Percentiles rank a stretch among this genome's conserved stretches.
Evolutionary conservation across 2,329 filamentous ascomycete species (phyloP).

Genomic region (Apiospora aurea): DNA sequence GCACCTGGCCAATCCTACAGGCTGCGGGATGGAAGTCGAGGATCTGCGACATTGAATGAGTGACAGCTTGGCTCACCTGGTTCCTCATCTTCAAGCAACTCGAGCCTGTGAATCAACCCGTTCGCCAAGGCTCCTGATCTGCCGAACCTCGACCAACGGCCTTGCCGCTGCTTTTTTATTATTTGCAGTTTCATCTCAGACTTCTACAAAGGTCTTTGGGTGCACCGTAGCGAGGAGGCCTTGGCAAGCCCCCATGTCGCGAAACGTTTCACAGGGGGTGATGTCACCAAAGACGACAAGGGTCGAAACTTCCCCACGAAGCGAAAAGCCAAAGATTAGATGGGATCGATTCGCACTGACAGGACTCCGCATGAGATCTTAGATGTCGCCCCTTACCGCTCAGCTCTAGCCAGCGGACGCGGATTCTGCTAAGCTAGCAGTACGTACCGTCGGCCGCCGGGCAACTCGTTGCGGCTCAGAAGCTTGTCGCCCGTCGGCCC

Average conservation of each 20-base stretch:
- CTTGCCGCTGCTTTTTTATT: neutral
- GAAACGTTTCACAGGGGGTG: constrained; percentile 18
- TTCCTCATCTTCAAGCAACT: constrained; percentile 4
- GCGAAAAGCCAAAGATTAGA: constrained; percentile 16
- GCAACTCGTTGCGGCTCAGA: constrained; percentile 17
- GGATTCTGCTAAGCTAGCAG: neutral
- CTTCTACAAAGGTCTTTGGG: neutral
- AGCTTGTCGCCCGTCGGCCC: constrained; percentile 5
- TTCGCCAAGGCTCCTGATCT: constrained; percentile 2
- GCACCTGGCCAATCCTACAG: neutral
- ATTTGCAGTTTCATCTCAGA: constrained; percentile 11
- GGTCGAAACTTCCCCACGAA: constrained; percentile 18
- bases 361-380: constrained; percentile 1
- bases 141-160: neutral
- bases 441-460: neutral
- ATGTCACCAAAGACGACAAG: constrained; percentile 14
- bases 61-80: constrained; percentile 1
- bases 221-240: neutral
- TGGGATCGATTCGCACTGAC: constrained; percentile 1
- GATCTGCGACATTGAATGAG: constrained; percentile 7
- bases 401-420: neutral
- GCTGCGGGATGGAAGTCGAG: neutral
- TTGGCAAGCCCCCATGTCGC: constrained; percentile 13
- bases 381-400: constrained; percentile 3
- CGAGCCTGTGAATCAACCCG: neutral